Percentiles rank a stretch among this genome's conserved stretches.
Evolutionary conservation across 768 basidiomycete genomes (phyloP).

Genomic region (Calocybe cyanea): DNA sequence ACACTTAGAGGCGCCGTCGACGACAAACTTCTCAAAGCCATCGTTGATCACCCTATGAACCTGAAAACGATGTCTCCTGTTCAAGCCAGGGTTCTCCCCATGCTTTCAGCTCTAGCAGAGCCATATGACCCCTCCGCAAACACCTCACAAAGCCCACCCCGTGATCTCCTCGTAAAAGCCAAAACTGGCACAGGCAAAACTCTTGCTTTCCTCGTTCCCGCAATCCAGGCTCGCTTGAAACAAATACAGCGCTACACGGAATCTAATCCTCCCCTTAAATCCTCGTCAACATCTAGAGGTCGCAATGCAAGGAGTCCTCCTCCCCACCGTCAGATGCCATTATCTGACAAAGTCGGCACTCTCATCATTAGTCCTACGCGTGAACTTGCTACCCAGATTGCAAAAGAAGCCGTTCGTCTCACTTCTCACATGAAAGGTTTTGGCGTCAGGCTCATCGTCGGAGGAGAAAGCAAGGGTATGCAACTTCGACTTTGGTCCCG

Average conservation of each 20-base stretch:
- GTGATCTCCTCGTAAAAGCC: slow-evolving; percentile 83
- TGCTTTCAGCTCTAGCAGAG: slow-evolving; percentile 66
- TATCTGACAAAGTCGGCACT: slow-evolving; percentile 46
- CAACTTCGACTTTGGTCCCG: slow-evolving; percentile 69
- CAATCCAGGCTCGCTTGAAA: slow-evolving; percentile 69
- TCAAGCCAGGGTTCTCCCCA: slow-evolving; percentile 71
- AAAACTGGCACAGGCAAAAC: slow-evolving; percentile 92
- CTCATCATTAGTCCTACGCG: slow-evolving; percentile 88
- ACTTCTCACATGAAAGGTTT: slow-evolving; percentile 58
- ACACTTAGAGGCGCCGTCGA: slow-evolving; percentile 37
- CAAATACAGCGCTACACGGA: too few relatives aligned
- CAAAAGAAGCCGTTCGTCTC: slow-evolving; percentile 72
- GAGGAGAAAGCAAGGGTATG: slow-evolving; percentile 60
- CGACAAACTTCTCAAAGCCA: slow-evolving; percentile 47
- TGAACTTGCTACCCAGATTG: slow-evolving; percentile 88
- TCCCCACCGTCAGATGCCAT: too few relatives aligned
- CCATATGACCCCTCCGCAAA: slow-evolving; percentile 44
- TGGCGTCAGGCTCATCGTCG: slow-evolving; percentile 71
- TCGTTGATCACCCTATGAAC: slow-evolving; percentile 61
- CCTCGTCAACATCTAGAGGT: too few relatives aligned
- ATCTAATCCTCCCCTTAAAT: too few relatives aligned
- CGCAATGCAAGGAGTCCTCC: too few relatives aligned
- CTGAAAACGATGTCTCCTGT: slow-evolving; percentile 76
- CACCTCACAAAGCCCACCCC: slow-evolving; percentile 24
- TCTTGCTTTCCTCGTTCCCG: slow-evolving; percentile 82